Conservation (phyloP, 2,329 filamentous ascomycete species). For the Trichoderma sp. region DNA sequence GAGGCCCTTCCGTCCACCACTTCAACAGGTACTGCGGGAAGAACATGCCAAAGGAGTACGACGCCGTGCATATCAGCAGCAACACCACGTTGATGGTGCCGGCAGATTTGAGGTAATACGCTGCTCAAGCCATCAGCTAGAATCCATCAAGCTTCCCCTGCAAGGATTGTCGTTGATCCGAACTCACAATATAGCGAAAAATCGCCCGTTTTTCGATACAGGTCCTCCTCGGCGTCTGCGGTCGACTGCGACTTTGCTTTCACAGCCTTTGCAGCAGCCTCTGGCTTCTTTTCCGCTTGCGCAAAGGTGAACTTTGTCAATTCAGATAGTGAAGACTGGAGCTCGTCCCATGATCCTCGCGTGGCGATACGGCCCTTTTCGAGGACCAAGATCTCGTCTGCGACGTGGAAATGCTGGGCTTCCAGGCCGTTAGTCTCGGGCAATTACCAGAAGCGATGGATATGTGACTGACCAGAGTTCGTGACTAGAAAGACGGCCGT, state of each 20-base stretch:
- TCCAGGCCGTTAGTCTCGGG: neutral
- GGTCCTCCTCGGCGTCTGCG: slow-evolving; percentile 12
- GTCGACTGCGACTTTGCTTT: neutral
- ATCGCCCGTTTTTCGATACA: slow-evolving; percentile 38
- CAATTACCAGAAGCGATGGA: no score
- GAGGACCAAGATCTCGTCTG: slow-evolving; percentile 48
- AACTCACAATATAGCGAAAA: slow-evolving; percentile 42
- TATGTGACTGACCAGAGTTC: slow-evolving; percentile 31
- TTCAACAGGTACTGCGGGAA: slow-evolving; percentile 46
- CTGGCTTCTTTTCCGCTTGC: neutral
- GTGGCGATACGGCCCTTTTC: slow-evolving; percentile 41
- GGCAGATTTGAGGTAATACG: slow-evolving; percentile 40
- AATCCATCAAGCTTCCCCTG: neutral
- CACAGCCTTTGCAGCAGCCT: neutral
- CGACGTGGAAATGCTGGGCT: slow-evolving; percentile 44
- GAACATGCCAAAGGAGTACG: slow-evolving; percentile 42
- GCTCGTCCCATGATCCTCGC: slow-evolving; percentile 43
- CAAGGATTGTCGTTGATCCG: no score
- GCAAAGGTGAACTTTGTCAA: slow-evolving; percentile 22
- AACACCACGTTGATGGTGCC: slow-evolving; percentile 36
- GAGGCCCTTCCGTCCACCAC: slow-evolving; percentile 42
- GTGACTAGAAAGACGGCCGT: slow-evolving; percentile 41
- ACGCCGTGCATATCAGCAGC: slow-evolving; percentile 34
- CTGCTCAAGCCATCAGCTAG: slow-evolving; percentile 25
- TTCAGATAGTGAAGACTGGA: neutral